Percentiles rank a stretch among this genome's conserved stretches.
These are phyloP conservation scores for Cystofilobasidium macerans DNA, from an alignment of 768 basidiomycete species.

Conservation along the genomic window DNA sequence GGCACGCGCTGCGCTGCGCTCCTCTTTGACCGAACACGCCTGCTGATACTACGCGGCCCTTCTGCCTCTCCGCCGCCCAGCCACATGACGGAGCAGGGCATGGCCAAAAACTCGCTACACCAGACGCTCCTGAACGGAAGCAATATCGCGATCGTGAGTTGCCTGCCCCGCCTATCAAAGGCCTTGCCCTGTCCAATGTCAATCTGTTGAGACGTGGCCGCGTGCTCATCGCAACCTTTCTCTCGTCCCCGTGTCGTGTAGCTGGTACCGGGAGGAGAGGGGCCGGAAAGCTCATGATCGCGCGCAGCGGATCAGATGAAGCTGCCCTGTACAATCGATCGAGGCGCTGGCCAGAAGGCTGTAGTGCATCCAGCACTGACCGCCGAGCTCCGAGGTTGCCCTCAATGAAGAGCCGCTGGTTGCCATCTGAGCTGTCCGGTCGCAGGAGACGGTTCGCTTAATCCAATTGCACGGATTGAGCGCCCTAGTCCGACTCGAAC, in stretches of 20 bases:
- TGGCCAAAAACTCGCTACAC: conserved; percentile 65
- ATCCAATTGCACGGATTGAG: too few species aligned
- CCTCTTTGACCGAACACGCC: too few species aligned
- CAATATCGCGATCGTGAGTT: conserved; percentile 85
- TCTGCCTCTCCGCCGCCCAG: conserved; percentile 41
- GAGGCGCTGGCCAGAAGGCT: not conserved
- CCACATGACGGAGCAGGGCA: conserved; percentile 72
- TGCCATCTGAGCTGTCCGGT: too few species aligned
- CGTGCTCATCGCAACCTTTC: not conserved
- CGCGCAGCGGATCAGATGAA: not conserved
- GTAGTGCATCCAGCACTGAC: not conserved
- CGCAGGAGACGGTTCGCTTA: too few species aligned
- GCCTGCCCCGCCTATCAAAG: not conserved
- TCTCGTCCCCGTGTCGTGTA: conserved; percentile 31
- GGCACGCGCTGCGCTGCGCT: too few species aligned
- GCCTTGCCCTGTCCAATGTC: not conserved
- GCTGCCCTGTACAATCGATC: not conserved
- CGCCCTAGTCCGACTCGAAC: too few species aligned
- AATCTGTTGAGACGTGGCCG: not conserved
- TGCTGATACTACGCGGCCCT: too few species aligned
- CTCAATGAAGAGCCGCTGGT: not conserved
- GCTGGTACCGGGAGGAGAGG: conserved; percentile 62
- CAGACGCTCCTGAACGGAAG: conserved; percentile 89
- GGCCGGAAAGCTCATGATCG: conserved; percentile 43
- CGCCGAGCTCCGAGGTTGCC: not conserved